Base-by-base conservation (phyloP, 1,284 basidiomycete genomes). In the Trichosporon ovoides region DNA sequence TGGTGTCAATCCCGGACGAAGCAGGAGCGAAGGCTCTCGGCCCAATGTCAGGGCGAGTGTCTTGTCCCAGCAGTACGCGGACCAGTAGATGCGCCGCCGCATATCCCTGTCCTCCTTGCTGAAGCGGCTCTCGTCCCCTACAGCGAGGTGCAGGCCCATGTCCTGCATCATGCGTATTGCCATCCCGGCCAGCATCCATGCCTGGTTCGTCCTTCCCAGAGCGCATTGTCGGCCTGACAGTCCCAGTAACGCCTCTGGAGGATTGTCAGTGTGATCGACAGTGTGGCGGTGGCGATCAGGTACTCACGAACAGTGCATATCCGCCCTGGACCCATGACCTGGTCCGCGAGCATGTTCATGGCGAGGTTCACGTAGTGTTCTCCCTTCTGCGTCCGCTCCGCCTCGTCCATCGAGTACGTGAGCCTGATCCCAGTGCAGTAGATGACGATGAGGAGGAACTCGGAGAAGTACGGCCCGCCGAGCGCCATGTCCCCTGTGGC, bases 91-190 rank as follows among this genome's bases (percentile, higher is more conserved):
- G 22, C 62, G 22, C 3, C 54, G 54, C 20, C 64, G 60, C 54
- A 64, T 55, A 35, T 62, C 55, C 19, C 61, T 52, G n/a, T 52
- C 56, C 46, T 66, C 64, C 46, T 63, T 60, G 24, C 59, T 57
- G 19, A 66, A 53, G 16, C 61, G 58, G n/a, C 50, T 18, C 3
- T 58, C 62, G 18, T 66, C 60, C n/a, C 61, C 64, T 35, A 63
- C 61, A 2, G 64, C 60, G 16, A 66, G 58, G 36, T 66, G 64
- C 52, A 66, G 63, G 14, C 64, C 64, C 7, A 66, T 56, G 35
- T 66, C 65, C 37, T 66, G 65, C 54, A 66, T 64, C 62, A 66
- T 64, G 20, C 65, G 38, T 28, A 66, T 60, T 38, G 58, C 64
- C 58, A 66, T 57, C 3, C 64, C 64, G 0, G 64, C 63, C 13